Base-by-base conservation (phyloP, 805 yeast genomes). In the Cephaloascus fragrans region DNA sequence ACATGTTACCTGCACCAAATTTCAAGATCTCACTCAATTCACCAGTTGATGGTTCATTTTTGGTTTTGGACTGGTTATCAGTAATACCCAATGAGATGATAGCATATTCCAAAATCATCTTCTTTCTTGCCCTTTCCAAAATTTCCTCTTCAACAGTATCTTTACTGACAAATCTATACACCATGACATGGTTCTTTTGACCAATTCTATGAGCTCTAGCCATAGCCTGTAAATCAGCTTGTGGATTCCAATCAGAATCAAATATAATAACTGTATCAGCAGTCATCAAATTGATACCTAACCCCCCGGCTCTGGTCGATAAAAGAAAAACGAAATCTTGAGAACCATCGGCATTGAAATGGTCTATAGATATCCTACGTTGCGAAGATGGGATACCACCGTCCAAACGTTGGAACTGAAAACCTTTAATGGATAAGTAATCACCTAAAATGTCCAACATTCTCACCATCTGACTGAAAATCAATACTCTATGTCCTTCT, bases 151-250 rank as follows among this genome's bases (percentile, higher is more conserved):
- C 99, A 12, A 93, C 96, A 0, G 98, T 93, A 52, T 93, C 98
- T 52, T 93, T 93, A 42, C 96, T 83, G n/a, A 93, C 97, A 64
- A 93, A 85, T 55, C 99, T 71, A 57, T 93, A 93, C 15, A 93
- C 97, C 79, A 87, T 86, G 29, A 93, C 99, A 61, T 93, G 98
- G 51, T 86, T 88, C 61, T 89, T 93, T 59, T 93, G 99, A n/a
- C 99, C 99, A 56, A 93, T 93, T 69, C 99, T 80, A 64, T 93
- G 99, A 3, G 98, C 98, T 62, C 98, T 79, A 0, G 98, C 98
- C 98, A 93, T 93, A 1, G 98, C 98, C 62, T 93, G 98, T 52
- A 93, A 69, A 71, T 93, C 98, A 0, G 98, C 98, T 59, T 93
- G 98, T 0, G 98, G 98, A 56, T 93, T 93, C 98, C 98, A 93